Conservation (phyloP, 805 yeast species). For the Myxozyma vanderwaltii region DNA sequence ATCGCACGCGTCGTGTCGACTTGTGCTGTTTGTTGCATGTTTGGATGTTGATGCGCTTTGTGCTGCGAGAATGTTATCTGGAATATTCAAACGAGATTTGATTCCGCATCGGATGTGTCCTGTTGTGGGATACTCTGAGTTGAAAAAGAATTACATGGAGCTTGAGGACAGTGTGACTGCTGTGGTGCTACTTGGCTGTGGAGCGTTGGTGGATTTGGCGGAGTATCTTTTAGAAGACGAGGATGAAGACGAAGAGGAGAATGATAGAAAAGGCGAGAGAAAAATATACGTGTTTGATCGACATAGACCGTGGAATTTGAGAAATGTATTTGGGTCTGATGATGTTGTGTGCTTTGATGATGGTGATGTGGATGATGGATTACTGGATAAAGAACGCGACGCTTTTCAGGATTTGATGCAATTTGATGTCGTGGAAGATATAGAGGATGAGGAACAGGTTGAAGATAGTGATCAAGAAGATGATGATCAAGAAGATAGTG, state of each 20-base stretch:
- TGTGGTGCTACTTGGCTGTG: conserved; percentile 85
- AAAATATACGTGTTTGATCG: conserved; percentile 84
- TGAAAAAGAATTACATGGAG: conserved; percentile 58
- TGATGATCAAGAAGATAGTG: conserved; percentile 44
- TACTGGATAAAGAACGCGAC: conserved; percentile 55
- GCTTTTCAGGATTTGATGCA: conserved; percentile 56
- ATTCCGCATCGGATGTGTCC: conserved; percentile 89
- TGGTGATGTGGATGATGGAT: conserved; percentile 63
- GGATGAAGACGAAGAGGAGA: conserved; percentile 33
- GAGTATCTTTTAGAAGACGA: conserved; percentile 47
- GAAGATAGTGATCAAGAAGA: conserved; percentile 43
- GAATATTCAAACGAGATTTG: conserved; percentile 73
- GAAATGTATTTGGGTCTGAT: conserved; percentile 82
- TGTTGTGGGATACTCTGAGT: conserved; percentile 85
- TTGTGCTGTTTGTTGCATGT: conserved; percentile 86
- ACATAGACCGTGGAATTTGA: conserved; percentile 95
- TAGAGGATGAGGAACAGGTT: conserved; percentile 41
- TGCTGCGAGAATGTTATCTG: conserved; percentile 75
- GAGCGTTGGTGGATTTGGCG: conserved; percentile 84
- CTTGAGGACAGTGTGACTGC: conserved; percentile 76
- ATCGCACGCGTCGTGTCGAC: conserved; percentile 89
- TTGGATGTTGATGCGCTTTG: conserved; percentile 89
- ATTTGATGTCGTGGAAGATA: conserved; percentile 46
- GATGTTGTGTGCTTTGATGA: conserved; percentile 81
- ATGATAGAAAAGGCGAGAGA: conserved; percentile 40